These are phyloP conservation scores for Solanum gandarillasii DNA, from an alignment of 257 asterid genomes.

Conservation along the genomic window DNA sequence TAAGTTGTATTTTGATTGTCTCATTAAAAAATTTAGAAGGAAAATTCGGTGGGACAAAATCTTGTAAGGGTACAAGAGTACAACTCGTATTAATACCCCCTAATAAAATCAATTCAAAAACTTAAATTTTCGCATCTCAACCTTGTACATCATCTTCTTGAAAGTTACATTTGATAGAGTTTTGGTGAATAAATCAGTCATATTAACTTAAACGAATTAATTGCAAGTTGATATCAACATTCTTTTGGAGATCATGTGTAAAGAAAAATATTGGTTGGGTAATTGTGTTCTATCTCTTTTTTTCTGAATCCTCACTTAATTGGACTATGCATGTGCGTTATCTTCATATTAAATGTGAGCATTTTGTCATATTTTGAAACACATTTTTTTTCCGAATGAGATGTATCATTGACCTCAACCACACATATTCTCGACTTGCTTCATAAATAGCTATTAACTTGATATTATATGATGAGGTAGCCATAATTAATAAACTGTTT, in stretches of 20 bases:
- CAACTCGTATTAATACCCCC: not conserved
- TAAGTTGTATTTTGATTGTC: not conserved
- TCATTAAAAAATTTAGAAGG: not conserved
- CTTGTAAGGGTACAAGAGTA: not conserved
- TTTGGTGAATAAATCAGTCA: not conserved
- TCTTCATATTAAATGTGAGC: not conserved
- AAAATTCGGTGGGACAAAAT: not conserved
- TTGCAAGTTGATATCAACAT: not conserved
- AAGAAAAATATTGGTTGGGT: not conserved
- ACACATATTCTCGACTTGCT: not conserved
- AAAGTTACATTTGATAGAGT: not conserved
- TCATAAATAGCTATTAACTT: not conserved
- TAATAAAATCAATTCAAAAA: too few relatives aligned
- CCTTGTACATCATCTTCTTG: not conserved
- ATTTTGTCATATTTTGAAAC: not conserved
- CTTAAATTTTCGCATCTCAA: too few relatives aligned
- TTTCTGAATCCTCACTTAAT: not conserved
- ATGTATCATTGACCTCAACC: not conserved
- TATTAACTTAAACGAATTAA: too few relatives aligned
- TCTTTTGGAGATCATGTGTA: not conserved
- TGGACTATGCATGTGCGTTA: not conserved
- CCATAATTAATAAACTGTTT: too few relatives aligned
- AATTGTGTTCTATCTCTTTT: too few relatives aligned
- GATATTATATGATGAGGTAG: not conserved
- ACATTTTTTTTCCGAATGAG: not conserved